phyloP scores from a whole-genome alignment of 2,329 filamentous ascomycete species.

The Cladosporium phlei region DNA sequence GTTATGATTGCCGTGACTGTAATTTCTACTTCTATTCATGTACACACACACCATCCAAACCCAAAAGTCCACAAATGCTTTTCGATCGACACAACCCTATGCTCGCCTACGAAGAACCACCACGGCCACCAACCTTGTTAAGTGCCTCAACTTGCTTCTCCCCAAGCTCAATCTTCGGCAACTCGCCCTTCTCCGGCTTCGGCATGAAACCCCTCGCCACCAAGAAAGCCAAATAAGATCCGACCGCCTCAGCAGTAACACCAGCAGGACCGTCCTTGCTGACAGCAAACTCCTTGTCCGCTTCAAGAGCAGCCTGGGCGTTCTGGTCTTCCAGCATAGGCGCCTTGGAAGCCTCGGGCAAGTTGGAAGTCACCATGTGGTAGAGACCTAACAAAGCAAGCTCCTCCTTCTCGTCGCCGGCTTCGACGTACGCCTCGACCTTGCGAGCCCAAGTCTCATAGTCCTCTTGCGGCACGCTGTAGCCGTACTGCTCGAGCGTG shows the following conservation, averaged over 20 bases:
- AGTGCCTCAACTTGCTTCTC: conserved; percentile 47
- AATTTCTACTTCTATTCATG: no score
- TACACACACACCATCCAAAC: no score
- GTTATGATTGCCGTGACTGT: no score
- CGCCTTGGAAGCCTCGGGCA: conserved; percentile 65
- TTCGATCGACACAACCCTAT: not conserved
- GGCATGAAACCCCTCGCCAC: conserved; percentile 60
- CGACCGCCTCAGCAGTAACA: conserved; percentile 57
- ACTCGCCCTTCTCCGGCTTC: conserved; percentile 32
- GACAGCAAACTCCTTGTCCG: conserved; percentile 57
- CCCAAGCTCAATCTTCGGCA: conserved; percentile 45
- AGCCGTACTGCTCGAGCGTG: conserved; percentile 67
- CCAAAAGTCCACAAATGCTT: no score
- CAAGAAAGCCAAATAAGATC: conserved; percentile 60
- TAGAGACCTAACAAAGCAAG: conserved; percentile 71
- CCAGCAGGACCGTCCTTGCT: conserved; percentile 38
- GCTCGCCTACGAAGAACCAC: conserved; percentile 31
- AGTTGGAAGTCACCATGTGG: conserved; percentile 65
- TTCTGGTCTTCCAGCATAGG: conserved; percentile 72
- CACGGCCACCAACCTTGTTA: conserved; percentile 50
- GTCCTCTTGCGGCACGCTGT: conserved; percentile 59
- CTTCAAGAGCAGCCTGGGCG: conserved; percentile 58
- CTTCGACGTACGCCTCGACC: conserved; percentile 64
- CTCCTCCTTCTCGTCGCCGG: conserved; percentile 53
- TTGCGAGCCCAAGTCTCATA: conserved; percentile 66